Base-by-base conservation (phyloP, 805 yeast species). In the Wickerhamiella qilinensis region DNA sequence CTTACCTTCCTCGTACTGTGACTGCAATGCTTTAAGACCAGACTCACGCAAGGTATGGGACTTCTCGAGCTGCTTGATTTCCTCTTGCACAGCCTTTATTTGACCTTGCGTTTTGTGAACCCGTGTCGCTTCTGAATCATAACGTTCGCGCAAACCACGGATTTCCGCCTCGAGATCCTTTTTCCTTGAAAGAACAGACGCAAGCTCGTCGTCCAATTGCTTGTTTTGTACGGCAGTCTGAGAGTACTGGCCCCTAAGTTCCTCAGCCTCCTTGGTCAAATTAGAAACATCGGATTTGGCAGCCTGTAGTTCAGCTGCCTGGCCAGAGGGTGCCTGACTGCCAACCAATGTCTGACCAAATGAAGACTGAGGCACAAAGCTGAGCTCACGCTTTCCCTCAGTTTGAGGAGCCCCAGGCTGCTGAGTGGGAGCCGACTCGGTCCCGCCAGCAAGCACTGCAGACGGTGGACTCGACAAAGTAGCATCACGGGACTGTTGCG, bases 251-350 rank as follows among this genome's bases (percentile, higher is more conserved):
- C 27, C n/a, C 34, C 20, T 76, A 22, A 80, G 66, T 14, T 67
- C 68, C 1, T 80, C 64, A 1, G 93, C 81, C 57, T 85, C 94
- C 18, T 68, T 59, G 1, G 85, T 70, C 46, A 88, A 63, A 0
- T 94, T 79, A 45, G 74, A 74, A 46, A 83, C 77, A 60, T 86
- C 94, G 49, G 77, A 82, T 0, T 93, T 79, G 31, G 81, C 65
- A 48, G 86, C 83, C 14, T 93, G 94, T 55, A 84, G 69, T 49
- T 83, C 94, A 5, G n/a, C 35, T 12, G n/a, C 16, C 6, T 20
- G 7, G 18, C 25, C 27, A 16, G 17, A 4, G 15, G 5, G 40
- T 11, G 44, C 36, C 17, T 27, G 36, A 19, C 63, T 50, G 42
- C 75, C 78, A 20, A 64, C 58, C 38, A 86, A 65, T 27, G 69